Evolutionary conservation across 148 eudicot genomes (phyloP).

Genomic region (Fagopyrum homotropicum): DNA sequence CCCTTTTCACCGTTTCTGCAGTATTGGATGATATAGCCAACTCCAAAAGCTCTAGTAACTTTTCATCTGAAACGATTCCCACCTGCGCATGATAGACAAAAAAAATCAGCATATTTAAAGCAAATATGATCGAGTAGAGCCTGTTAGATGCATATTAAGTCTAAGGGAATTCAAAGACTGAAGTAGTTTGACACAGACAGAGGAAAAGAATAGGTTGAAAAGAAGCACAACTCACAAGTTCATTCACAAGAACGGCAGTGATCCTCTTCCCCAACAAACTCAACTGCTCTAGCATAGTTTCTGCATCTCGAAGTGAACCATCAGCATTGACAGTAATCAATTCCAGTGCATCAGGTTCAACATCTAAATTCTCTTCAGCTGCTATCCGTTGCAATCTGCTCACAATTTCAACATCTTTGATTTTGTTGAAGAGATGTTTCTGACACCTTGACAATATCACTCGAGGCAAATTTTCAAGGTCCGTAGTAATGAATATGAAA

Average conservation of each 20-base stretch:
- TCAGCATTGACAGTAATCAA: conserved; percentile 89
- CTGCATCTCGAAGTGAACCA: conserved; percentile 94
- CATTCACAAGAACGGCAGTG: conserved; percentile 79
- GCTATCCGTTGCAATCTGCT: conserved; percentile 59
- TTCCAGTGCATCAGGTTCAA: conserved; percentile 80
- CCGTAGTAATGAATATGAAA: conserved; percentile 74
- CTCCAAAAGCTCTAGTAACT: conserved; percentile 81
- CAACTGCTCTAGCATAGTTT: conserved; percentile 95
- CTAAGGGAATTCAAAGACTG: neutral
- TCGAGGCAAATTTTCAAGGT: conserved; percentile 84
- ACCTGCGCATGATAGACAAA: conserved; percentile 34
- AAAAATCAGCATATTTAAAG: conserved; percentile 1
- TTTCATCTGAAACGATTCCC: conserved; percentile 87
- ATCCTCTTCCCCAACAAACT: conserved; percentile 86
- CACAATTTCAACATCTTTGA: conserved; percentile 70
- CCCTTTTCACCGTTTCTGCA: conserved; percentile 81
- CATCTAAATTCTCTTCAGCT: conserved; percentile 64
- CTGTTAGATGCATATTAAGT: no score
- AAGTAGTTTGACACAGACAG: neutral
- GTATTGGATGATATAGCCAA: conserved; percentile 92
- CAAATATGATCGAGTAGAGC: neutral
- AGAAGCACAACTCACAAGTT: conserved; percentile 64
- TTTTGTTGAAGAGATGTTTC: conserved; percentile 76
- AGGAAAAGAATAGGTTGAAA: neutral
- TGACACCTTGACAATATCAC: conserved; percentile 79